Evolutionary conservation across 176 grass and related monocot species (phyloP).

Genomic region (Miscanthus lutarioriparius): DNA sequence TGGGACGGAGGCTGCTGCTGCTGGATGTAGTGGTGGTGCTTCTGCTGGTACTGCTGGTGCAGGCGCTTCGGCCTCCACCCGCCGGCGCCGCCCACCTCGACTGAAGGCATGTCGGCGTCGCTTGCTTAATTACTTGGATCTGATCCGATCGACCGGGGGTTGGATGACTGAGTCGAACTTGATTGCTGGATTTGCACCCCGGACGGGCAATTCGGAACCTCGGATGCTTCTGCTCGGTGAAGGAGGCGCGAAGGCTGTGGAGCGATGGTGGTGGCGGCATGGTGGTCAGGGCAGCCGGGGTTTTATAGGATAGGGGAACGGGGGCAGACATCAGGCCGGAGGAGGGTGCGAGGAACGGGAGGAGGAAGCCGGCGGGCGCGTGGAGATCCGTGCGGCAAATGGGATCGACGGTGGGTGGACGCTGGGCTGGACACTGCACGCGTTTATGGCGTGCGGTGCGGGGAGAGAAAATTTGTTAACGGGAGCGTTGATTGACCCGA

Average conservation of each 20-base stretch:
- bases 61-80: background rate
- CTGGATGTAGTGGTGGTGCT: background rate
- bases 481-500: background rate
- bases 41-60: background rate
- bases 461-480: background rate
- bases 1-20: background rate
- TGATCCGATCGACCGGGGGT: background rate
- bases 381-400: background rate
- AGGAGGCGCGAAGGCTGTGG: background rate
- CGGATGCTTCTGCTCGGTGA: too few relatives aligned
- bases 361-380: slow-evolving; percentile 23
- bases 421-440: background rate
- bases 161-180: background rate
- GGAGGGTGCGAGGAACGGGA: background rate
- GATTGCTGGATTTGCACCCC: too few relatives aligned
- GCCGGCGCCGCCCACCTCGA: background rate
- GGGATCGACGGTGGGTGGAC: background rate
- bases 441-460: slow-evolving; percentile 42
- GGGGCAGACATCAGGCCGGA: background rate
- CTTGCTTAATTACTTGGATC: too few relatives aligned
- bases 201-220: too few relatives aligned
- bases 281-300: background rate
- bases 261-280: too few relatives aligned
- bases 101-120: background rate
- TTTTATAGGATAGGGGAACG: slow-evolving; percentile 4